Evolutionary conservation across 2,329 filamentous ascomycete species (phyloP), one percentile per base, ranked within the genome.

Genomic region (Cladosporium sp.): DNA sequence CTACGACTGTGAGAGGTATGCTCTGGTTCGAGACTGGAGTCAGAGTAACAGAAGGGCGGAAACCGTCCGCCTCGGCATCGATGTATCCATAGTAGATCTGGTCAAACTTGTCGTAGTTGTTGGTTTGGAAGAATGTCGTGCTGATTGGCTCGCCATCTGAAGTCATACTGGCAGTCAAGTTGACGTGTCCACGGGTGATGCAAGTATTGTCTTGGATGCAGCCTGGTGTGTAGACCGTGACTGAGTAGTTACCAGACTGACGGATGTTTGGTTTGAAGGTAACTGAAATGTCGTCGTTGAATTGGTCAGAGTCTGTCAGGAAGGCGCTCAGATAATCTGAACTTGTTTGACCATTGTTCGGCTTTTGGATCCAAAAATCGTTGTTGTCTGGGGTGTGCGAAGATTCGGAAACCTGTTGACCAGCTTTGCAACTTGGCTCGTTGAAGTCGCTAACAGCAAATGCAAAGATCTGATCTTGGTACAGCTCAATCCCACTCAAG

Each of bases 31-130:
- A 71, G 20, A 84, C 77, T 4, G 93, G 89, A 0, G 84, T 81
- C 44, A 99, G 76, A 0, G 89, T 96, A 53, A 99, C 85, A 4
- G 83, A 84, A 13, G 93, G 91, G 40, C 86, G 86, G 78, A 97
- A 97, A 19, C 81, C 82, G 61, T 77, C 78, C 9, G 83, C 87
- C 54, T 83, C 85, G 55, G 86, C 86, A 69, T 97, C 91, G 55
- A 99, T 85, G 63, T 85, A 85, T 47, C 92, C 94, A 63, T 87
- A 88, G 74, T 91, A 96, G 58, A 99, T 86, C 64, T 90, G 86
- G 70, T 99, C 94, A 69, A 96, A 97, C 74, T 99, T 99, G 78
- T 97, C 93, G 71, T 87, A 95, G 70, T 95, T 83, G 75, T 99
- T 99, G 17, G 92, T 96, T 73, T 99, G 94, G 70, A 83, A 95